These are phyloP conservation scores for Aschersonia sp. DNA, from an alignment of 2,329 filamentous ascomycete species.

Conservation along the genomic window DNA sequence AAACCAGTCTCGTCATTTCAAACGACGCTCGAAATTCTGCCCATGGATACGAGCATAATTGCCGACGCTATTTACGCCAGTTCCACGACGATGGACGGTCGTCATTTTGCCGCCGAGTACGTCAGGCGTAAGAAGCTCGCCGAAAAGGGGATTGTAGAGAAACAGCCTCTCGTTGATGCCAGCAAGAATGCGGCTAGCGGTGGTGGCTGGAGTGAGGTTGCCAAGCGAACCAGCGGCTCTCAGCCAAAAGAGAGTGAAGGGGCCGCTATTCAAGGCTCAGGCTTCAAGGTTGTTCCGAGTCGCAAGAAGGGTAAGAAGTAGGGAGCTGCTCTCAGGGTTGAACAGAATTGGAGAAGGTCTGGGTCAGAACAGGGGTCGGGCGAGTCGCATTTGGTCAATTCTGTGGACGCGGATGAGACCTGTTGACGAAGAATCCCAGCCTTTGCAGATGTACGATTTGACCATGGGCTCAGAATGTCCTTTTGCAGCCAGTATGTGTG, in stretches of 20 bases:
- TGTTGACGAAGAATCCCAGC: too few relatives aligned
- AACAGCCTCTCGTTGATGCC: conserved; percentile 42
- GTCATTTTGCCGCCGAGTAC: conserved; percentile 89
- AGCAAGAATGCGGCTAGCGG: conserved; percentile 29
- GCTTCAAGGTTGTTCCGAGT: conserved; percentile 79
- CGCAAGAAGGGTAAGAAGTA: conserved; percentile 87
- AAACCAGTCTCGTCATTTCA: conserved; percentile 65
- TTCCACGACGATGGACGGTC: conserved; percentile 80
- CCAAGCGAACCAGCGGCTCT: conserved; percentile 63
- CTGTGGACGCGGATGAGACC: too few relatives aligned
- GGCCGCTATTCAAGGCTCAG: conserved; percentile 30
- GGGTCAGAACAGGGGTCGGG: background rate
- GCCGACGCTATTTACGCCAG: conserved; percentile 79
- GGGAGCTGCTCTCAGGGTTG: conserved; percentile 1
- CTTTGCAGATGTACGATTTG: too few relatives aligned
- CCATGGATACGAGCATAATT: conserved; percentile 66
- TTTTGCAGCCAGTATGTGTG: too few relatives aligned
- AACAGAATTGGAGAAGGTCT: too few relatives aligned
- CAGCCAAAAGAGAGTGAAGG: conserved; percentile 27
- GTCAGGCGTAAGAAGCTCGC: conserved; percentile 84
- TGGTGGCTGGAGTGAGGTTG: conserved; percentile 90
- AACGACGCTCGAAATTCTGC: conserved; percentile 58
- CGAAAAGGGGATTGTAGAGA: conserved; percentile 78
- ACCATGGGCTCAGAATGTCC: too few relatives aligned
- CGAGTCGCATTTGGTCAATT: background rate